Evolutionary conservation across 768 basidiomycete genomes (phyloP).

Genomic region (Boletus speciosus): DNA sequence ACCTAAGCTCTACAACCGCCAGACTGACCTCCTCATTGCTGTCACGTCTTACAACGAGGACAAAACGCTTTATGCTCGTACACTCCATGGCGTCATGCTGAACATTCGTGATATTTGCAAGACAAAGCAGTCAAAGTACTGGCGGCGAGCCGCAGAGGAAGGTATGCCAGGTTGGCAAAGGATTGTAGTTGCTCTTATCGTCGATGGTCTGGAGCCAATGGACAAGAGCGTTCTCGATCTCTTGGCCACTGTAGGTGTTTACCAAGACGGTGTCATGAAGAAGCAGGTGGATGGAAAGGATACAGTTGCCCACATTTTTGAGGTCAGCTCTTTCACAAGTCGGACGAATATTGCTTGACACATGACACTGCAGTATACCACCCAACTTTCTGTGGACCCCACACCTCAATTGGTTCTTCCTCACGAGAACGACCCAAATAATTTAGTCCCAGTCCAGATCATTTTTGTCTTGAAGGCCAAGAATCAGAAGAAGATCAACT

Average conservation of each 20-base stretch:
- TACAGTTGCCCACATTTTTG: conserved; percentile 92
- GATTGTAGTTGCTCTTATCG: conserved; percentile 85
- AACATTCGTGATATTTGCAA: conserved; percentile 98
- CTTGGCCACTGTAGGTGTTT: conserved; percentile 85
- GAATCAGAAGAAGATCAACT: conserved; percentile 95
- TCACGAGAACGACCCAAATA: conserved; percentile 84
- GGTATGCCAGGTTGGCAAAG: conserved; percentile 87
- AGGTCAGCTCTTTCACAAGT: conserved; percentile 46
- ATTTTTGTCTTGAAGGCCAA: conserved; percentile 90
- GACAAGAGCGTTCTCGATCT: conserved; percentile 92
- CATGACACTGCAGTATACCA: conserved; percentile 70
- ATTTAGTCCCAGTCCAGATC: conserved; percentile 89
- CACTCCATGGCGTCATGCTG: conserved; percentile 93
- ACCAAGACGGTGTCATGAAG: conserved; percentile 95
- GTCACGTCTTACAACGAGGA: conserved; percentile 94
- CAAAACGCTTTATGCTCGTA: conserved; percentile 87
- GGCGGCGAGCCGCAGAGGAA: conserved; percentile 79
- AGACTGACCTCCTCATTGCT: conserved; percentile 91
- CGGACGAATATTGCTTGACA: conserved; percentile 3
- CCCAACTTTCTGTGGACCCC: conserved; percentile 89
- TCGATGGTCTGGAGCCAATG: conserved; percentile 92
- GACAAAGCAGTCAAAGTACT: conserved; percentile 91
- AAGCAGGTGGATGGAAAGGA: conserved; percentile 87
- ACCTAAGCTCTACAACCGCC: conserved; percentile 78
- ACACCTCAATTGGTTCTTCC: conserved; percentile 90